Conservation (phyloP, 179 eudicot species). For the Beta lomatogona region DNA sequence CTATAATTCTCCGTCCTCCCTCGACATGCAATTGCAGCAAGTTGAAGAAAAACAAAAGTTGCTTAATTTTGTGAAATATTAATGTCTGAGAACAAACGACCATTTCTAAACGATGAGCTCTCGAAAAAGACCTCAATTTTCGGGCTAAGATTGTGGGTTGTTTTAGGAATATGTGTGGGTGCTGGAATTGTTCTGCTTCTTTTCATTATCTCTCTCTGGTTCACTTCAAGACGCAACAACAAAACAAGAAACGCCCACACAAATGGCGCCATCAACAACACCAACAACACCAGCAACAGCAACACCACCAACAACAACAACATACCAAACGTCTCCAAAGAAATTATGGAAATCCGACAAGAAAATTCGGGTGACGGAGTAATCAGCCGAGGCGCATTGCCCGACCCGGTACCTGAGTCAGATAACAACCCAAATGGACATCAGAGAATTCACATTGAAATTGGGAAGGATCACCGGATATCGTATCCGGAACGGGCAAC, state of each 20-base stretch:
- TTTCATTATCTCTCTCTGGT: constrained; percentile 34
- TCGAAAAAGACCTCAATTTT: constrained; percentile 31
- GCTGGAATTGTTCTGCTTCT: constrained; percentile 32
- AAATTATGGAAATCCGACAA: constrained; percentile 30
- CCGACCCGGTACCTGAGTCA: constrained; percentile 18
- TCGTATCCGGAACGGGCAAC: constrained; percentile 39
- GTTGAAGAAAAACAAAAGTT: background rate
- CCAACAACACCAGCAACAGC: too few species aligned
- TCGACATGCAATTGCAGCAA: background rate
- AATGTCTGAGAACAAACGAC: background rate
- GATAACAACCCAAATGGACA: constrained; percentile 30
- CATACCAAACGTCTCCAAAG: constrained; percentile 31
- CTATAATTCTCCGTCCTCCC: background rate
- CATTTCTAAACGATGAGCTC: constrained; percentile 24
- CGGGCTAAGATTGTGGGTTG: constrained; percentile 34
- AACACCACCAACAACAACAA: background rate
- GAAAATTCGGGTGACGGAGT: background rate
- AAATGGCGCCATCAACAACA: background rate
- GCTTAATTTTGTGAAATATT: too few species aligned
- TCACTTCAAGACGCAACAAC: constrained; percentile 26
- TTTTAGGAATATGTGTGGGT: constrained; percentile 32
- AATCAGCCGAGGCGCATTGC: too few species aligned
- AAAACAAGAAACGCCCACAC: background rate
- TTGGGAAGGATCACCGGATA: constrained; percentile 57
- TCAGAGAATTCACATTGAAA: constrained; percentile 43